phyloP scores from a whole-genome alignment of 176 grass and related monocot genomes.

The Phragmites australis region DNA sequence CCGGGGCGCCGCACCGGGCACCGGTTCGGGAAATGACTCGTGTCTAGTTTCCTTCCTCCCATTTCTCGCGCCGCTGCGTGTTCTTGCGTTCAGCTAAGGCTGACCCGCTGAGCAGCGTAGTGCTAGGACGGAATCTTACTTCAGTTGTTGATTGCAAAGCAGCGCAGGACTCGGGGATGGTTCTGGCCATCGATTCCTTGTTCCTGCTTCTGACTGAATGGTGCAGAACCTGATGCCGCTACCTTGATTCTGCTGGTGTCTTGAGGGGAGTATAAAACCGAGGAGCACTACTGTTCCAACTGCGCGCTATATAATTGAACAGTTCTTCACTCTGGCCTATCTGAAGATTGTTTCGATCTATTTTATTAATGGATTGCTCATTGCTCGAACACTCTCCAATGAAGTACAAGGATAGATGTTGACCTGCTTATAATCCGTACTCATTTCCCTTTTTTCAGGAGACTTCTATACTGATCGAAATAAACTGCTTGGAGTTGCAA shows the following conservation, averaged over 20 bases:
- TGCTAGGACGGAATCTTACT: background rate
- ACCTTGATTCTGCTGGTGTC: background rate
- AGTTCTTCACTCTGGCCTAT: background rate
- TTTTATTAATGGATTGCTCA: background rate
- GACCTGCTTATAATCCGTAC: background rate
- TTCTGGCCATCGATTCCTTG: background rate
- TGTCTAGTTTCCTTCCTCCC: background rate
- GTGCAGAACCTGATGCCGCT: background rate
- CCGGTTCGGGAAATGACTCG: background rate
- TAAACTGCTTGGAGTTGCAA: background rate
- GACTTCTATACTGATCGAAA: background rate
- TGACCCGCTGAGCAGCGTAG: background rate
- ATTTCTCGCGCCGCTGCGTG: background rate
- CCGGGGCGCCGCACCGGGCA: background rate
- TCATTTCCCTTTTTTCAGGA: constrained; percentile 18
- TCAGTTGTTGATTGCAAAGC: background rate
- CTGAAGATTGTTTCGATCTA: background rate
- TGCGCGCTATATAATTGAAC: too few relatives aligned
- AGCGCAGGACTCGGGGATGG: background rate
- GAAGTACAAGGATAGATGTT: background rate
- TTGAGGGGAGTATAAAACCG: too few relatives aligned
- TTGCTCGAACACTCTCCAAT: background rate
- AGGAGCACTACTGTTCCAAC: too few relatives aligned
- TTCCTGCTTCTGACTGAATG: background rate
- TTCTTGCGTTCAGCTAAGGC: background rate